Conservation (phyloP, 176 grass and related monocot species). For the Triticum dicoccoides region DNA sequence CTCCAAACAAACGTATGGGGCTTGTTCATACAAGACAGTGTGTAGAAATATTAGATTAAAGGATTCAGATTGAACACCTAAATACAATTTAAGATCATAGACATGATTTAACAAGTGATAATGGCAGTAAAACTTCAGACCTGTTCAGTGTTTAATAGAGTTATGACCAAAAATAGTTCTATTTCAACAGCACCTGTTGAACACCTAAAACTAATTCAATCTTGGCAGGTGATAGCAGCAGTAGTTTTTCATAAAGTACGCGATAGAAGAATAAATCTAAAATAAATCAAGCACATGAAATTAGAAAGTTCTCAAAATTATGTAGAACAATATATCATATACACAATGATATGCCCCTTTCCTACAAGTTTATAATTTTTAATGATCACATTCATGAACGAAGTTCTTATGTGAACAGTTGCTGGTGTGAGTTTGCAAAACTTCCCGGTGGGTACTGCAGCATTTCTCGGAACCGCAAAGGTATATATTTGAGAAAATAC, state of each 20-base stretch:
- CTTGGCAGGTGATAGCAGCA: not conserved
- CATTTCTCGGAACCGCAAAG: conserved; percentile 76
- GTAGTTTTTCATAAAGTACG: not conserved
- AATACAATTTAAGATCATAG: not conserved
- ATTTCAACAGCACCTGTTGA: not conserved
- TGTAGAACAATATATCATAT: not conserved
- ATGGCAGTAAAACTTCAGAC: not conserved
- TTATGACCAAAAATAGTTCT: not conserved
- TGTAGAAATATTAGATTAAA: not conserved
- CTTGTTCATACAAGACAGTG: not conserved
- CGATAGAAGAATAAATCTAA: no score
- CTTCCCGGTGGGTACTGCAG: conserved; percentile 70
- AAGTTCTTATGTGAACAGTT: conserved; percentile 42
- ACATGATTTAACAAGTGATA: not conserved
- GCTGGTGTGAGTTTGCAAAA: conserved; percentile 81
- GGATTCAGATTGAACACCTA: not conserved
- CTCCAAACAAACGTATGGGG: not conserved
- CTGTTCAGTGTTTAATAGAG: not conserved
- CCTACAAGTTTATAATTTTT: not conserved
- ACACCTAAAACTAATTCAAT: not conserved
- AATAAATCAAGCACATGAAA: not conserved
- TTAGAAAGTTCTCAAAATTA: not conserved
- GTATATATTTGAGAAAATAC: conserved; percentile 26
- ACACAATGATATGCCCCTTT: not conserved
- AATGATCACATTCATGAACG: conserved; percentile 9